Base-by-base conservation (phyloP, 805 yeast genomes). In the Ogataea paraovalis region DNA sequence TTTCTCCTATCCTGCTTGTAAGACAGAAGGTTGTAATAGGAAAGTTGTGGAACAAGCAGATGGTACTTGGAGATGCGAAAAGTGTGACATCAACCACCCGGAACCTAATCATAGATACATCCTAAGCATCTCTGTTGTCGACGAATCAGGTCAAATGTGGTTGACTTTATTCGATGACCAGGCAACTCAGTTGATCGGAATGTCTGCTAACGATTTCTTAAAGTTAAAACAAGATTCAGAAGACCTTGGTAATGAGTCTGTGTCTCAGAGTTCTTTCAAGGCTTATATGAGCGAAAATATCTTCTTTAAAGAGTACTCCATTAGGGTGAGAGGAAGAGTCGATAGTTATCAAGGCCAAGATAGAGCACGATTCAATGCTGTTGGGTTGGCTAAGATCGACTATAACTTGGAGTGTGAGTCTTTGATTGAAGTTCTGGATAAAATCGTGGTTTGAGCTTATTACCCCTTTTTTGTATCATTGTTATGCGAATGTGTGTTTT, bases 1-100 rank as follows among this genome's bases (percentile, higher is more conserved):
- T 56, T 82, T 91, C 64, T 80, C 87, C 41, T 94, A 94, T 65
- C 96, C 98, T 14, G 94, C 98, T 8, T 94, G 99, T 69, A 71
- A 76, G 32, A 72, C 77, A 41, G 84, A 80, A 41, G 81, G 77
- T 37, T 94, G 99, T 72, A 83, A 83, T 64, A 83, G 90, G 62
- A 94, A 94, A 68, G 88, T 90, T 27, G 70, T 85, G 39, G 87
- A 87, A 60, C 83, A 78, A 46, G 73, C 79, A 28, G 84, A 80
- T 60, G 88, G 85, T 13, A 73, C 83, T 16, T 91, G 96, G 96
- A 80, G 96, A 66, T 94, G 99, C 73, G 98, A 91, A 64, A 85
- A 85, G 65, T 91, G 98, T 75, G 84, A 87, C 58, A 72, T 78
- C 47, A 78, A 78, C 52, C 83, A 79, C 61, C 73, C 76, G 2